Evolutionary conservation across 805 yeast species (phyloP).

Genomic region (Saturnispora sekii): DNA sequence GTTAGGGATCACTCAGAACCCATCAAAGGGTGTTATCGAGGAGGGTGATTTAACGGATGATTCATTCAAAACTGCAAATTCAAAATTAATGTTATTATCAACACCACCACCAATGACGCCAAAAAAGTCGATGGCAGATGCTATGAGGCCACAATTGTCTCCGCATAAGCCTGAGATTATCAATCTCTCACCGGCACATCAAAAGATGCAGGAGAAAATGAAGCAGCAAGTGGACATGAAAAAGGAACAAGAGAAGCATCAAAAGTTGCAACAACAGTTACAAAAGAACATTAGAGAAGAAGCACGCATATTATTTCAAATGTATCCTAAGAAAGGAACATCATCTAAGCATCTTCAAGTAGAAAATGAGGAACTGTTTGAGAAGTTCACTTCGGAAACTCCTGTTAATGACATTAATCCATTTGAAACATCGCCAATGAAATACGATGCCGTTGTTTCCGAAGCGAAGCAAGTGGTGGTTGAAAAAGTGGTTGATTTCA

Average conservation of each 20-base stretch:
- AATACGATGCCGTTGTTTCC: neutral
- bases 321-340: constrained; percentile 5
- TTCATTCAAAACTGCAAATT: constrained; percentile 8
- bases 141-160: constrained; percentile 4
- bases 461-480: constrained; percentile 4
- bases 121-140: constrained; percentile 3
- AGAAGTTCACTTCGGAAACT: neutral
- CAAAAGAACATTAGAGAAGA: constrained; percentile 10
- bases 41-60: neutral
- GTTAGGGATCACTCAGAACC: constrained; percentile 20
- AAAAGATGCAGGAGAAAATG: constrained; percentile 13
- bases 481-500: constrained; percentile 3
- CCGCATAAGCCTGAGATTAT: neutral
- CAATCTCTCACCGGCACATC: constrained; percentile 11
- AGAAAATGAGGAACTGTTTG: neutral
- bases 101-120: neutral
- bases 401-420: constrained; percentile 7
- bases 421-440: constrained; percentile 7
- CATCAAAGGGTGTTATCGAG: constrained; percentile 10
- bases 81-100: neutral
- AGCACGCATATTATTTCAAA: constrained; percentile 7
- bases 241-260: constrained; percentile 8
- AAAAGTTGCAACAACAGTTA: constrained; percentile 8
- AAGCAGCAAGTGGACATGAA: constrained; percentile 10
- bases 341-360: neutral